Conservation (phyloP, 2,329 filamentous ascomycete species). For the Ascochyta clinopodiicola region DNA sequence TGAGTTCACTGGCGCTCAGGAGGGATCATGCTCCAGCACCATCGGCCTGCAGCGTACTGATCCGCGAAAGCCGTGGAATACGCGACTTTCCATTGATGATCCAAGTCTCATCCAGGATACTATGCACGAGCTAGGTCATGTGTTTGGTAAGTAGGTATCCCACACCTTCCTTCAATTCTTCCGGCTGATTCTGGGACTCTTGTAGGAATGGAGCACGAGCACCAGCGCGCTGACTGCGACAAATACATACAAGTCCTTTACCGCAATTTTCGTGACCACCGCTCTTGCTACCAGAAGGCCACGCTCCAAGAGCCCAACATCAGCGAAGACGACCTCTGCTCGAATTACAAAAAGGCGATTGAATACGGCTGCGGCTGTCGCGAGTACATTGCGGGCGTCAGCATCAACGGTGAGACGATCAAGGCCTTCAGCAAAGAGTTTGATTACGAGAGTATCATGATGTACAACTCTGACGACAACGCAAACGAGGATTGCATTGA, state of each 20-base stretch:
- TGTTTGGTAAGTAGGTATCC: background rate
- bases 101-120: background rate
- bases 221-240: conserved; percentile 12
- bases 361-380: background rate
- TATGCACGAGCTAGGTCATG: conserved; percentile 5
- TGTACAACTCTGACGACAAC: background rate
- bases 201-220: conserved; percentile 12
- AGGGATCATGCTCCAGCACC: background rate
- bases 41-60: background rate
- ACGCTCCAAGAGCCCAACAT: conserved; percentile 1
- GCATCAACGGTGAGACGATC: background rate
- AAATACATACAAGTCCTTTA: conserved; percentile 7
- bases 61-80: conserved; percentile 3
- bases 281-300: background rate
- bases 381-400: background rate
- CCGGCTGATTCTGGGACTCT: background rate
- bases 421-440: background rate
- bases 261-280: background rate
- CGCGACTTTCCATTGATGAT: background rate
- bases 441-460: conserved; percentile 3
- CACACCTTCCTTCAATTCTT: background rate
- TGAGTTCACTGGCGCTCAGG: background rate
- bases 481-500: background rate
- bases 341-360: background rate
- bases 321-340: background rate